phyloP scores from a whole-genome alignment of 345 rosid genomes.

The Salix suchowensis region DNA sequence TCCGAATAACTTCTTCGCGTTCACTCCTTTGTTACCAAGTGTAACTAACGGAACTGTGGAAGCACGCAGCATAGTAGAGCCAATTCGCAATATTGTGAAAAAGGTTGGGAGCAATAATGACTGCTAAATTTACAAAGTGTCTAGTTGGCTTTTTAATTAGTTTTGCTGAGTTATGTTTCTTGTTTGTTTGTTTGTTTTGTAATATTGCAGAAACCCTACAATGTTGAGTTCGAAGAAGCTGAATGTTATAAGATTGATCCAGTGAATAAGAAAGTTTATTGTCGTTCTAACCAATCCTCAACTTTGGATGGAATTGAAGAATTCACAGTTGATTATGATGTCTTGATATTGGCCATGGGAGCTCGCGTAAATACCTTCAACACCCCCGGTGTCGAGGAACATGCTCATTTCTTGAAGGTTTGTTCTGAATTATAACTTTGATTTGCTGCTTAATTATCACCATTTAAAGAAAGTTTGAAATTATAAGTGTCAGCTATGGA shows the following conservation, averaged over 20 bases:
- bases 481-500: no score
- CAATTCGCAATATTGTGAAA: neutral
- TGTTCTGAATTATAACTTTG: neutral
- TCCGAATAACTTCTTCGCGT: neutral
- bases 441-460: neutral
- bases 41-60: neutral
- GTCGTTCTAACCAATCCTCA: neutral
- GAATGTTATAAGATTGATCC: slow-evolving; percentile 11
- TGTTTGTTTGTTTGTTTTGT: neutral
- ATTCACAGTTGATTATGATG: slow-evolving; percentile 64
- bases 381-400: slow-evolving; percentile 77
- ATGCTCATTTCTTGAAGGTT: slow-evolving; percentile 68
- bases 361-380: slow-evolving; percentile 73
- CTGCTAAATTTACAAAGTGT: neutral
- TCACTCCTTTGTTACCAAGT: neutral
- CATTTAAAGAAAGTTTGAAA: neutral
- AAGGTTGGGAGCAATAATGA: neutral
- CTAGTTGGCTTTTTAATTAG: neutral
- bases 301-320: slow-evolving; percentile 27
- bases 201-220: neutral
- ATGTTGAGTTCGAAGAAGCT: slow-evolving; percentile 8
- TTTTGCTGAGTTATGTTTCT: neutral
- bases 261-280: slow-evolving; percentile 2
- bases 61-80: slow-evolving; percentile 1
- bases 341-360: slow-evolving; percentile 62